Evolutionary conservation across 768 basidiomycete genomes (phyloP), one percentile per base, ranked within the genome.

Genomic region (Suillus placidus): DNA sequence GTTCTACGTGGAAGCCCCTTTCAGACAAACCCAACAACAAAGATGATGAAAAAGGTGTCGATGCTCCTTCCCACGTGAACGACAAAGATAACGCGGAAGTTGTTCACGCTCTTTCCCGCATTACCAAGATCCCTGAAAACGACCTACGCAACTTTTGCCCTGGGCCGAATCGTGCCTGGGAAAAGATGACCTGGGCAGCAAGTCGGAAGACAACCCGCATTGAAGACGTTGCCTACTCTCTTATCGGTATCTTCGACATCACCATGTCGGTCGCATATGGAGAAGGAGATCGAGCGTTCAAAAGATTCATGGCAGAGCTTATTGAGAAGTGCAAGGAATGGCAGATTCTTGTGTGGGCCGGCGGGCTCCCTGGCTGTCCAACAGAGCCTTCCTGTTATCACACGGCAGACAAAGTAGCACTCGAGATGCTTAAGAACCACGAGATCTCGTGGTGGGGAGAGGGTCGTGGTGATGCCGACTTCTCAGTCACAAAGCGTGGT

Each of bases 201-300:
- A 62, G 49, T 16, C 49, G 69, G 38, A 69, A 56, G 30, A 70
- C 69, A 16, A 70, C 69, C 7, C 58, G 66, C 18, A 49, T 58
- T 23, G 70, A 70, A 58, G 70, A 71, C 49, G 60, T 40, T 14
- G 66, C 69, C n/a, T 71, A 71, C 55, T 70, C 63, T n/a, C 60
- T 71, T 16, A 38, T 64, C 12, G 69, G 66, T 5, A 43, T 71
- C 30, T 67, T 71, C n/a, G 58, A 70, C 45, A 62, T 67, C 23
- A 60, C 49, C 6, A 43, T 71, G 35, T 20, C 69, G 10, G 62
- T 71, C 18, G 60, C 61, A 40, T 71, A 71, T 58, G 70, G 70
- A 30, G 69, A 68, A 54, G 70, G 70, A n/a, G 42, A 26, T 30
- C 62, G 61, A 42, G 69, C 70, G 0, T 71, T 70, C 42, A 42